Evolutionary conservation across 331 rosid genomes (phyloP).

Genomic region (Quercus tomentella): DNA sequence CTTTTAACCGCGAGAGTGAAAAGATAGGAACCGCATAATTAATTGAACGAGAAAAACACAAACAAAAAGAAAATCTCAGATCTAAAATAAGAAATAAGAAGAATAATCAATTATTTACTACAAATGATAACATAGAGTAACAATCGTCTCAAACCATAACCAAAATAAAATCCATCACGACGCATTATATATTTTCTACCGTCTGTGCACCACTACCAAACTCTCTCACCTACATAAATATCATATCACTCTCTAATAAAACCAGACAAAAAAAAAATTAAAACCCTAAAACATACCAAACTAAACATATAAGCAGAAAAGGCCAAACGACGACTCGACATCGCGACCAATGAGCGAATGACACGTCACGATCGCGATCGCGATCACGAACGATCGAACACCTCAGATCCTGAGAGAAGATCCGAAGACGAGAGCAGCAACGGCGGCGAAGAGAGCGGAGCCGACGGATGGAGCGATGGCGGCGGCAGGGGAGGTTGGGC

Average conservation of each 20-base stretch:
- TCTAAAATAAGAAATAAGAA: neutral
- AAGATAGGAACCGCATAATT: too few relatives aligned
- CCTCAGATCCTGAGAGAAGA: conserved; percentile 59
- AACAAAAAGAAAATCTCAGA: neutral
- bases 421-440: conserved; percentile 60
- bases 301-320: neutral
- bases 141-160: conserved; percentile 10
- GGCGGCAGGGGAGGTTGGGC: conserved; percentile 58
- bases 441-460: conserved; percentile 37
- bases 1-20: too few relatives aligned
- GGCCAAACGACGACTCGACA: neutral
- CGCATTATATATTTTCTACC: conserved; percentile 2
- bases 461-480: conserved; percentile 49
- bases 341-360: neutral
- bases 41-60: neutral
- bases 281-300: neutral
- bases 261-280: neutral
- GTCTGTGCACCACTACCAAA: conserved; percentile 10
- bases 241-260: neutral
- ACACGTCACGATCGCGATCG: neutral
- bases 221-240: neutral
- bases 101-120: conserved; percentile 33
- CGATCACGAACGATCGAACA: neutral
- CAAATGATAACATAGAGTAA: conserved; percentile 19
- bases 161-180: conserved; percentile 13